Conservation (phyloP, 108 stramenopile species). For the Pseudonitzschia delicatissima region DNA sequence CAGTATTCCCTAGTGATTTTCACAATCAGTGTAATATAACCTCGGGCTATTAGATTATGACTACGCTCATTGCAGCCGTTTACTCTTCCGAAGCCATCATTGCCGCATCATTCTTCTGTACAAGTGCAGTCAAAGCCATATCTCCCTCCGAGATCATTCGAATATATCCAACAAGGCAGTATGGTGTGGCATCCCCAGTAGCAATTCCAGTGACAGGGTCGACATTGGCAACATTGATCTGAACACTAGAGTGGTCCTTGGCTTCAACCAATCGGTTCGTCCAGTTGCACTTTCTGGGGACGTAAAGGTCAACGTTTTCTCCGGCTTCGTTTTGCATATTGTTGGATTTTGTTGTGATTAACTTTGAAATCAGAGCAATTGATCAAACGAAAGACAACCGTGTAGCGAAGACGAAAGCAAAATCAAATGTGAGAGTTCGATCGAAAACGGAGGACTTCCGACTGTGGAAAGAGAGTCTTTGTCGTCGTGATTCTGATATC, state of each 20-base stretch:
- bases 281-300: constrained; percentile 98
- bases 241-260: constrained; percentile 94
- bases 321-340: constrained; percentile 96
- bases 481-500: too few relatives aligned
- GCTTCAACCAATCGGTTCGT: constrained; percentile 91
- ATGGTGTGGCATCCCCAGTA: constrained; percentile 83
- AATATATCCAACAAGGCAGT: constrained; percentile 88
- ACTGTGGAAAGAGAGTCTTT: too few relatives aligned
- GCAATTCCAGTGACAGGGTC: constrained; percentile 91
- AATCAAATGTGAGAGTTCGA: too few relatives aligned
- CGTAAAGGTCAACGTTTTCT: constrained; percentile 96
- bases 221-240: constrained; percentile 97
- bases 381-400: too few relatives aligned
- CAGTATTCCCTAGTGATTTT: too few relatives aligned
- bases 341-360: not conserved
- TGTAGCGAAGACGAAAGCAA: too few relatives aligned
- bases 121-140: constrained; percentile 84
- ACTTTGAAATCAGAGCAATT: too few relatives aligned
- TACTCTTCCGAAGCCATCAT: constrained; percentile 19
- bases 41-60: too few relatives aligned
- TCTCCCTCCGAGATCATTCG: constrained; percentile 90
- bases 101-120: constrained; percentile 65
- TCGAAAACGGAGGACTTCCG: too few relatives aligned
- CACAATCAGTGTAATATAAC: too few relatives aligned
- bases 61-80: too few relatives aligned